phyloP scores from a whole-genome alignment of 106 monocot species.

The Agapanthus africanus region DNA sequence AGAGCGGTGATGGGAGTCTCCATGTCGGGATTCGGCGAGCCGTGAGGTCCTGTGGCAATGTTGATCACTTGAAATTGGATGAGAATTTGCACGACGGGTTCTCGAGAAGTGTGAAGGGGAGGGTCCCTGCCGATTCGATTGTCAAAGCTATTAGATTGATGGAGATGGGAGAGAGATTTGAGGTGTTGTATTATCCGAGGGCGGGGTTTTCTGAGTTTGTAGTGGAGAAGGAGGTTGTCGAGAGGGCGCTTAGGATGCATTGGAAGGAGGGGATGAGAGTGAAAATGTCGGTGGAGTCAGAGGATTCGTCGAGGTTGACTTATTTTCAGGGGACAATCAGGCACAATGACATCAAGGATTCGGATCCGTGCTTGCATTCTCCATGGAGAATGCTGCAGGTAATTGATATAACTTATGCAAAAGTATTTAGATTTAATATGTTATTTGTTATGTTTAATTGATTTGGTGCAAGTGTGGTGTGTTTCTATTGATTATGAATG shows the following conservation, averaged over 20 bases:
- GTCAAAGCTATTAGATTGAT: conserved; percentile 40
- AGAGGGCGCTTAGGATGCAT: conserved; percentile 15
- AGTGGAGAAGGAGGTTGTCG: conserved; percentile 38
- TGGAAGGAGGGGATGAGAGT: conserved; percentile 50
- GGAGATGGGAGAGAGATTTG: conserved; percentile 23
- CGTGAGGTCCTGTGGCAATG: neutral
- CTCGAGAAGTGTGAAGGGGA: conserved; percentile 21
- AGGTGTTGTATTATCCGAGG: conserved; percentile 50
- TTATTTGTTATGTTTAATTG: neutral
- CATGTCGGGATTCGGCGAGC: conserved; percentile 36
- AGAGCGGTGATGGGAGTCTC: conserved; percentile 11
- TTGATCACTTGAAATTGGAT: neutral
- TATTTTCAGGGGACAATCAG: conserved; percentile 35
- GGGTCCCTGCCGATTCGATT: conserved; percentile 30
- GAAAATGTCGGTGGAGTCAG: conserved; percentile 37
- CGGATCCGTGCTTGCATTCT: neutral
- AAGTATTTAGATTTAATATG: neutral
- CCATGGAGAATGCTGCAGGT: conserved; percentile 8
- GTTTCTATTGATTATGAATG: neutral
- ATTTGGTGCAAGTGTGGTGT: neutral
- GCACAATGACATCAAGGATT: neutral
- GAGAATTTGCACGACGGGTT: conserved; percentile 12
- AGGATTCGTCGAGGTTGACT: conserved; percentile 24
- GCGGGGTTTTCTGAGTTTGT: conserved; percentile 35
- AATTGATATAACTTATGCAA: neutral